These are phyloP conservation scores for Whalleya microplaca DNA, from an alignment of 2,329 filamentous ascomycete genomes.

Conservation along the genomic window DNA sequence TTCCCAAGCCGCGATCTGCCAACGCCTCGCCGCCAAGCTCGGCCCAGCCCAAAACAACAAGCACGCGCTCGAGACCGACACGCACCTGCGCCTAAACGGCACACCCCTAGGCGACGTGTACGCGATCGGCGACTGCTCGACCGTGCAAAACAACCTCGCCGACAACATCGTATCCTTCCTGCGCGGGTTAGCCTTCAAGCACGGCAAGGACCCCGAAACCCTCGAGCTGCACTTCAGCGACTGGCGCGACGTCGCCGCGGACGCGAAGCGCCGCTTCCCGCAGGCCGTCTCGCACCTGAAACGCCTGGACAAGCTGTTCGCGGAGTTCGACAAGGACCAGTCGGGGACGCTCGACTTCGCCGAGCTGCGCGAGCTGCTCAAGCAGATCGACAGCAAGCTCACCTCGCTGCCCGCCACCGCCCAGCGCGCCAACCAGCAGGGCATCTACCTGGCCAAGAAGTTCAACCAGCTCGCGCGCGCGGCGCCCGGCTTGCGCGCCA, in stretches of 20 bases:
- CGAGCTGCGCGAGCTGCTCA: conserved; percentile 84
- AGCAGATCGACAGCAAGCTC: conserved; percentile 92
- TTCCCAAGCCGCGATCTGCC: conserved; percentile 78
- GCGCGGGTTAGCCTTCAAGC: conserved; percentile 87
- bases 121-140: conserved; percentile 92
- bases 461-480: conserved; percentile 88
- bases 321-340: conserved; percentile 89
- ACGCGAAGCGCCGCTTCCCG: conserved; percentile 87
- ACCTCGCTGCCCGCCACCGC: conserved; percentile 94
- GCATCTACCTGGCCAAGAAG: conserved; percentile 88
- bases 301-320: conserved; percentile 88
- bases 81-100: conserved; percentile 86
- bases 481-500: conserved; percentile 73
- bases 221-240: conserved; percentile 84
- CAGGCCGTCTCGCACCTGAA: conserved; percentile 86
- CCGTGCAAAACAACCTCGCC: conserved; percentile 95
- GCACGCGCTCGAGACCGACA: conserved; percentile 92
- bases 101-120: conserved; percentile 94
- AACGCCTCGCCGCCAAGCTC: conserved; percentile 77
- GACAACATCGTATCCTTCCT: conserved; percentile 91
- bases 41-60: conserved; percentile 79
- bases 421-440: conserved; percentile 95
- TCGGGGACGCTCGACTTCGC: conserved; percentile 92
- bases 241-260: conserved; percentile 82
- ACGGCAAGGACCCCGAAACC: conserved; percentile 86